Conservation (phyloP, 805 yeast species). For the Saccharomycopsis lassenensis region DNA sequence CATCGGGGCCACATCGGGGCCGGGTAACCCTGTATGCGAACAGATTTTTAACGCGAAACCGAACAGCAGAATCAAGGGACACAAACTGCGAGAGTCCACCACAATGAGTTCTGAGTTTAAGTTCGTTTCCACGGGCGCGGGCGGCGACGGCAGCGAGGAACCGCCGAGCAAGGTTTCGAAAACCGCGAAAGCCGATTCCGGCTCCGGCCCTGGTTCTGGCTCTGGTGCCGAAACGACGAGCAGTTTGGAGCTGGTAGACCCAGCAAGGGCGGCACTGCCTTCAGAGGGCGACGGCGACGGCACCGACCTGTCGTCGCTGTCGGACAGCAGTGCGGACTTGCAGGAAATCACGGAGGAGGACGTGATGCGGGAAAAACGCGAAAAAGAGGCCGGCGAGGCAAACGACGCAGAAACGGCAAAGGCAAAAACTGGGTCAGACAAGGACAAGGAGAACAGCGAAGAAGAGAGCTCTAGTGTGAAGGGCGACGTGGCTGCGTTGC, state of each 20-base stretch:
- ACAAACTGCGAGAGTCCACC: too few relatives aligned
- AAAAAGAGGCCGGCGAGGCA: not conserved
- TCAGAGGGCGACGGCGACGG: too few relatives aligned
- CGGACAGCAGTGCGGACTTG: slow-evolving; percentile 4
- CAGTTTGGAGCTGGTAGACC: not conserved
- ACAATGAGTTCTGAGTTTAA: too few relatives aligned
- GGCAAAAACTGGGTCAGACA: slow-evolving; percentile 1
- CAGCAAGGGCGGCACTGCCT: slow-evolving; percentile 1
- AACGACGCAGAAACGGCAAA: slow-evolving; percentile 1
- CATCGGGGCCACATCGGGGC: too few relatives aligned
- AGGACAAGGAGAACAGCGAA: not conserved
- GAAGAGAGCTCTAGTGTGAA: not conserved
- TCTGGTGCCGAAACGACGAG: not conserved
- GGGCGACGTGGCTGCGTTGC: not conserved
- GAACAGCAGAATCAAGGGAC: too few relatives aligned
- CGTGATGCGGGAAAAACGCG: not conserved
- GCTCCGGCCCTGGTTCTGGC: not conserved
- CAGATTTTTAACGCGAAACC: too few relatives aligned
- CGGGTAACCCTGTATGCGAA: too few relatives aligned
- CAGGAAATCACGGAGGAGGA: slow-evolving; percentile 7
- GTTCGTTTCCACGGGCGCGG: too few relatives aligned
- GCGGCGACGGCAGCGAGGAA: not conserved
- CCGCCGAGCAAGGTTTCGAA: not conserved
- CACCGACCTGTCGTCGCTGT: not conserved
- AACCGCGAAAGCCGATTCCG: not conserved